These are phyloP conservation scores for Tricholoma flavovirens DNA, from an alignment of 768 basidiomycete genomes.

Conservation along the genomic window DNA sequence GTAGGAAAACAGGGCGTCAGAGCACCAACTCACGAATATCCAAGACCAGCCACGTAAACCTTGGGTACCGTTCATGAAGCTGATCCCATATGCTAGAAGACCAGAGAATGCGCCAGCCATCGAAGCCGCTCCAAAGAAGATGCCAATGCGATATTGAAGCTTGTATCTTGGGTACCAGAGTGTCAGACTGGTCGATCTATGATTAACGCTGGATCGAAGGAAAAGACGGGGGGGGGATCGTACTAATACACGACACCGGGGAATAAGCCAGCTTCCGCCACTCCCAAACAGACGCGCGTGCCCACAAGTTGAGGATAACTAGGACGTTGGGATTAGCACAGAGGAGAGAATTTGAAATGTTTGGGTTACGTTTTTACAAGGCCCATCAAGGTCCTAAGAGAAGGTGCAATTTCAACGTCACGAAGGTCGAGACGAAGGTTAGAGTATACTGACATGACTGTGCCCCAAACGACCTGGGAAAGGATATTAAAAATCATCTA, in stretches of 20 bases:
- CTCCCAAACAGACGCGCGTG: conserved; percentile 51
- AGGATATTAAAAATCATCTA: not conserved
- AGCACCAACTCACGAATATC: conserved; percentile 49
- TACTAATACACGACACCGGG: conserved; percentile 74
- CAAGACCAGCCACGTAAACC: conserved; percentile 57
- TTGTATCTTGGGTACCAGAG: conserved; percentile 65
- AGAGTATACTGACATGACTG: conserved; percentile 45
- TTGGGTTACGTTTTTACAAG: conserved; percentile 52
- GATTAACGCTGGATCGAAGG: not conserved
- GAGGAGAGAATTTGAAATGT: not conserved
- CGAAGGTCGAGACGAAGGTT: not conserved
- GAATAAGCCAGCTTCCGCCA: conserved; percentile 67
- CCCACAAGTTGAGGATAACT: conserved; percentile 62
- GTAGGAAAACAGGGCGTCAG: not conserved
- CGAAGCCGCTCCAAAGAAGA: conserved; percentile 64
- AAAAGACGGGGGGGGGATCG: conserved; percentile 10
- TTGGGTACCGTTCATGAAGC: conserved; percentile 42
- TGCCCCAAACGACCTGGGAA: conserved; percentile 56
- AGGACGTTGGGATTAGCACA: not conserved
- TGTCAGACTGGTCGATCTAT: conserved; percentile 37
- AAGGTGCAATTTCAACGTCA: not conserved
- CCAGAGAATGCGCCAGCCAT: conserved; percentile 61
- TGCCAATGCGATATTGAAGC: conserved; percentile 52
- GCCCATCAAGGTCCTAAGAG: conserved; percentile 54
- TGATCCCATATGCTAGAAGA: conserved; percentile 49